Conservation (phyloP, 805 yeast genomes). For the Candida peoriensis region DNA sequence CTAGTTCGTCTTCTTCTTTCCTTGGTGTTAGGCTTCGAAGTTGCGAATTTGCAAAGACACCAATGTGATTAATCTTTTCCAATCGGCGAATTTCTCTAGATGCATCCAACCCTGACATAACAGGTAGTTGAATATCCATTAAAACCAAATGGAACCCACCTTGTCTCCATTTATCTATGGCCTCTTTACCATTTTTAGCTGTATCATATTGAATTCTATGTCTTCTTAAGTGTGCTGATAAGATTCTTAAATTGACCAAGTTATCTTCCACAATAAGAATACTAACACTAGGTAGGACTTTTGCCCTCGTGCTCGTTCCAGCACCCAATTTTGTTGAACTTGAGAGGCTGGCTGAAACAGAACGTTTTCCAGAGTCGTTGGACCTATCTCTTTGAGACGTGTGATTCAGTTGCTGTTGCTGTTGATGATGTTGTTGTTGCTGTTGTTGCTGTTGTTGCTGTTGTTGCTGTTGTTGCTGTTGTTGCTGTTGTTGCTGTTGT, state of each 20-base stretch:
- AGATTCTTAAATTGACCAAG: slow-evolving; percentile 85
- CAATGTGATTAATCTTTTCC: slow-evolving; percentile 77
- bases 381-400: too few species aligned
- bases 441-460: background rate
- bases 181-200: slow-evolving; percentile 93
- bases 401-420: too few species aligned
- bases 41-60: slow-evolving; percentile 31
- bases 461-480: too few species aligned
- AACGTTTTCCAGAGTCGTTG: too few species aligned
- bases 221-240: slow-evolving; percentile 81
- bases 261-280: slow-evolving; percentile 96
- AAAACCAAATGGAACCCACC: slow-evolving; percentile 94
- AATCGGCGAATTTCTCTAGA: slow-evolving; percentile 84
- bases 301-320: slow-evolving; percentile 33
- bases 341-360: too few species aligned
- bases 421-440: background rate
- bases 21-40: slow-evolving; percentile 19
- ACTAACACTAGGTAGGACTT: slow-evolving; percentile 82
- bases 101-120: slow-evolving; percentile 92
- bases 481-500: background rate
- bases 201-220: slow-evolving; percentile 80
- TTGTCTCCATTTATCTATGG: slow-evolving; percentile 86
- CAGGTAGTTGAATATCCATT: slow-evolving; percentile 97
- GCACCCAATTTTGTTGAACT: slow-evolving; percentile 4
- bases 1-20: slow-evolving; percentile 48